phyloP scores from a whole-genome alignment of 306 rosid species.

The Morella rubra region DNA sequence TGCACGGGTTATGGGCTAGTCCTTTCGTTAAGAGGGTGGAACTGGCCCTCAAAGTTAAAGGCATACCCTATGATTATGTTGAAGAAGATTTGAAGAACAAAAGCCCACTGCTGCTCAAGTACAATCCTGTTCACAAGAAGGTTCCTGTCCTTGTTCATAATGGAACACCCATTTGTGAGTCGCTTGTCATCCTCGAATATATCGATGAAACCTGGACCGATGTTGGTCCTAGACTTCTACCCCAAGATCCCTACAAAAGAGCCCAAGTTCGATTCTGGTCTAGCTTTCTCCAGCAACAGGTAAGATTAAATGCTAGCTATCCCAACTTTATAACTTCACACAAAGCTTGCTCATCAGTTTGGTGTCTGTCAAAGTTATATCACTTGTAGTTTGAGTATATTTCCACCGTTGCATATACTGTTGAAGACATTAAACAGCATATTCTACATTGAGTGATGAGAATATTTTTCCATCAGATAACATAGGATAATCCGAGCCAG shows the following conservation, averaged over 20 bases:
- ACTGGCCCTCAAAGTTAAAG: constrained; percentile 42
- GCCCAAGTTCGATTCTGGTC: constrained; percentile 38
- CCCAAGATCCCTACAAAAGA: not conserved
- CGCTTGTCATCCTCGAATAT: constrained; percentile 43
- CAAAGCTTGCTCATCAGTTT: no score
- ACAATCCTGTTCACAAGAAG: constrained; percentile 43
- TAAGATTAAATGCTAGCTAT: not conserved
- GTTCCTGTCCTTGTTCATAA: constrained; percentile 44
- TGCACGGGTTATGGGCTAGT: constrained; percentile 37
- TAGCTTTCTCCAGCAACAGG: constrained; percentile 12
- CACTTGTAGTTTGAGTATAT: no score
- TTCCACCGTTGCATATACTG: no score
- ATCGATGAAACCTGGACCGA: constrained; percentile 16
- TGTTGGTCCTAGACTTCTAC: not conserved
- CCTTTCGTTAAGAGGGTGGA: constrained; percentile 37
- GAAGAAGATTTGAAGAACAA: constrained; percentile 35
- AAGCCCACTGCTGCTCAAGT: constrained; percentile 33
- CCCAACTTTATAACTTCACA: no score
- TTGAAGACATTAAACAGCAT: no score
- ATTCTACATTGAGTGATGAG: no score
- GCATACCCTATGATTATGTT: constrained; percentile 25
- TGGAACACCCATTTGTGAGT: constrained; percentile 37
- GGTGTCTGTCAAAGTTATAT: no score
- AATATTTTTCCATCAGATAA: no score
- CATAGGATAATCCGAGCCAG: no score